Percentiles rank a stretch among this genome's conserved stretches.
Conservation (phyloP, 129 eudicot species). For the Apium graveolens region DNA sequence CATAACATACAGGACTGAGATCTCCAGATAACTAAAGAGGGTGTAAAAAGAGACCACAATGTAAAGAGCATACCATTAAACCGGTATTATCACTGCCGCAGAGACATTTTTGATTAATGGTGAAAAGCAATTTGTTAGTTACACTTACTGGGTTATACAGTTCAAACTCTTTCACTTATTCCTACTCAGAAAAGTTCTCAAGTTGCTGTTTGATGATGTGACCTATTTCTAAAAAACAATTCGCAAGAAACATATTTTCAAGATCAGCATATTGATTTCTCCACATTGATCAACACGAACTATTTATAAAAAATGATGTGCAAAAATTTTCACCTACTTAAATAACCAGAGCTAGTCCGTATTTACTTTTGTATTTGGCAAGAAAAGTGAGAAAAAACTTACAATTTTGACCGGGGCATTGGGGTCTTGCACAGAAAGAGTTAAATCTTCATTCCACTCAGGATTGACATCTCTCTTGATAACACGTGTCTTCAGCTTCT, state of each 20-base stretch:
- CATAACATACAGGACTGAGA: background rate
- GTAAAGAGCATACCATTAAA: background rate
- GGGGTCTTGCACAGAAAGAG: constrained; percentile 53
- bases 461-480: constrained; percentile 63
- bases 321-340: background rate
- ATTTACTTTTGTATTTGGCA: background rate
- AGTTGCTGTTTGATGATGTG: background rate
- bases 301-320: background rate
- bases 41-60: background rate
- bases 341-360: background rate
- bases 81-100: background rate
- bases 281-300: background rate
- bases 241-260: background rate
- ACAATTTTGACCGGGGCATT: constrained; percentile 50
- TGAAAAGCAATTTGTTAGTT: background rate
- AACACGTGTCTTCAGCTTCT: constrained; percentile 75
- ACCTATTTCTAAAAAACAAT: background rate
- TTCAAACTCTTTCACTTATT: background rate
- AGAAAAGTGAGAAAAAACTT: constrained; percentile 14
- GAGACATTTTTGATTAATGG: background rate
- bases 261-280: background rate
- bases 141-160: background rate
- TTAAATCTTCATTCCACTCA: constrained; percentile 74
- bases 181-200: background rate
- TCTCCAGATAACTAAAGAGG: background rate